Percentiles rank a stretch among this genome's conserved stretches.
Evolutionary conservation across 2,329 filamentous ascomycete species (phyloP).

Genomic region (Shiraia bambusicola): DNA sequence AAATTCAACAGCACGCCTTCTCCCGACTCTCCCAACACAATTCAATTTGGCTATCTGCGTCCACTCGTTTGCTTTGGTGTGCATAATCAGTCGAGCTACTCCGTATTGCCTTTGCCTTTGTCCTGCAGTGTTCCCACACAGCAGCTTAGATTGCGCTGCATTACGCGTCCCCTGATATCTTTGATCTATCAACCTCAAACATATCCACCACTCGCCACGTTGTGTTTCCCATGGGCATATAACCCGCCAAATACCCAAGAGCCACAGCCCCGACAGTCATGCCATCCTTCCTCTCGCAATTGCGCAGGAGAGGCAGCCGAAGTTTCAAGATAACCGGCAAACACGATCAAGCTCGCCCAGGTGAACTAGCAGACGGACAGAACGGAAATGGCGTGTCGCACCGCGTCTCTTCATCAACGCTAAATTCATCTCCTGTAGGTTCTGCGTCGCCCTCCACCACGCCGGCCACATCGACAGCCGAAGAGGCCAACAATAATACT

Average conservation of each 20-base stretch:
- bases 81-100: slow-evolving; percentile 18
- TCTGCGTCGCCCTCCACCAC: slow-evolving; percentile 68
- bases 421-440: slow-evolving; percentile 60
- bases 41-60: slow-evolving; percentile 19
- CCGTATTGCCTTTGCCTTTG: slow-evolving; percentile 23
- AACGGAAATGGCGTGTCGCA: slow-evolving; percentile 42
- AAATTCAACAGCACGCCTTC: slow-evolving; percentile 5
- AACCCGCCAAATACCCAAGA: slow-evolving; percentile 8
- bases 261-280: slow-evolving; percentile 30
- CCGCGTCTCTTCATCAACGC: slow-evolving; percentile 63
- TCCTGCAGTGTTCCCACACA: slow-evolving; percentile 14
- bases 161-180: slow-evolving; percentile 28
- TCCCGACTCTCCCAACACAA: not conserved
- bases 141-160: slow-evolving; percentile 19
- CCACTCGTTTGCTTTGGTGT: slow-evolving; percentile 23
- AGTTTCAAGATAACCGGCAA: slow-evolving; percentile 56
- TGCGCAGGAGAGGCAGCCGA: slow-evolving; percentile 71
- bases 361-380: slow-evolving; percentile 20
- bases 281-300: slow-evolving; percentile 69
- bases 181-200: slow-evolving; percentile 12
- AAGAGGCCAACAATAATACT: slow-evolving; percentile 63
- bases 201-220: slow-evolving; percentile 11
- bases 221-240: slow-evolving; percentile 20
- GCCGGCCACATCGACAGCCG: slow-evolving; percentile 70
- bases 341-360: slow-evolving; percentile 13